Percentiles rank a stretch among this genome's conserved stretches.
Conservation (phyloP, 768 basidiomycete species). For the Omphalotus guepiniiformis region DNA sequence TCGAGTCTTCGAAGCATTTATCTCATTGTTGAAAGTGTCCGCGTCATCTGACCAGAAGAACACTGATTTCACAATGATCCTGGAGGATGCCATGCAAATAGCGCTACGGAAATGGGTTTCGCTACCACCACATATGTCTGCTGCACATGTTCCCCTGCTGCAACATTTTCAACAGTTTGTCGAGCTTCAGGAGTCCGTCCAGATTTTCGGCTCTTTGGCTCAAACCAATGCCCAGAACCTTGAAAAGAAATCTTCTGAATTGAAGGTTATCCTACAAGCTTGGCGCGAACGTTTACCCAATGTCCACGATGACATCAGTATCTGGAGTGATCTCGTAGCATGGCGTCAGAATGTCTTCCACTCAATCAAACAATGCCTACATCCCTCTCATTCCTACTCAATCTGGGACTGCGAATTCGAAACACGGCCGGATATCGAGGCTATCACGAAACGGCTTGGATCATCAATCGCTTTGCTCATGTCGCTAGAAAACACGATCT, state of each 20-base stretch:
- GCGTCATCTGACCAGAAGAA: slow-evolving; percentile 72
- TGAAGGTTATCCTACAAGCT: slow-evolving; percentile 94
- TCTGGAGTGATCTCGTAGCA: slow-evolving; percentile 98
- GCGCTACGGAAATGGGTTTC: slow-evolving; percentile 95
- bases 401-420: slow-evolving; percentile 42
- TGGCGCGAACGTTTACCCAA: slow-evolving; percentile 98
- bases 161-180: slow-evolving; percentile 99
- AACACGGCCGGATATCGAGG: slow-evolving; percentile 92
- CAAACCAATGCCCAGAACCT: slow-evolving; percentile 84
- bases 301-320: slow-evolving; percentile 93
- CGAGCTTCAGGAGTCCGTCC: slow-evolving; percentile 92
- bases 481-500: slow-evolving; percentile 97
- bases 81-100: slow-evolving; percentile 96
- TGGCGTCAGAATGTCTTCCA: slow-evolving; percentile 99
- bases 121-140: slow-evolving; percentile 79
- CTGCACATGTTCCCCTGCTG: slow-evolving; percentile 90
- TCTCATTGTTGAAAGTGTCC: slow-evolving; percentile 83
- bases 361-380: slow-evolving; percentile 93
- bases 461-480: slow-evolving; percentile 98
- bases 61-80: slow-evolving; percentile 77
- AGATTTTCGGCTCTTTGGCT: slow-evolving; percentile 88
- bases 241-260: slow-evolving; percentile 91
- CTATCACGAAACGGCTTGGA: slow-evolving; percentile 99
- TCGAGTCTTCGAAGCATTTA: slow-evolving; percentile 95
- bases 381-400: slow-evolving; percentile 84